phyloP scores from a whole-genome alignment of 2,329 filamentous ascomycete species.

The Verticillium klebahnii region DNA sequence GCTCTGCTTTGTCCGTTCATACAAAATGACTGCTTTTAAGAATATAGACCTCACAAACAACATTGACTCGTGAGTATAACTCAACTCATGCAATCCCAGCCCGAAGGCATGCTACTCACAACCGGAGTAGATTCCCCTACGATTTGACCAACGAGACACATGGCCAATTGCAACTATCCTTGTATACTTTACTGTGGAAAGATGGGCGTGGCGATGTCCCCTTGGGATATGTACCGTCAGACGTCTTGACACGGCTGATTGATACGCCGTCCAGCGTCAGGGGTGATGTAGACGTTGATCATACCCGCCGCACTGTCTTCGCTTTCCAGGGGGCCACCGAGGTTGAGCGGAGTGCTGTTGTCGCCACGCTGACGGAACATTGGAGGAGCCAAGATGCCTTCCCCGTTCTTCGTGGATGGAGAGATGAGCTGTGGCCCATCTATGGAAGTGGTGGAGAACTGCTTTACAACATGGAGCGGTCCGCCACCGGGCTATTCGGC shows the following conservation, averaged over 20 bases:
- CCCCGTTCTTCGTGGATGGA: conserved; percentile 71
- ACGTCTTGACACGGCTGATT: conserved; percentile 44
- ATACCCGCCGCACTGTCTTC: conserved; percentile 55
- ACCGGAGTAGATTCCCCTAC: conserved; percentile 68
- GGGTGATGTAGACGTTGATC: conserved; percentile 58
- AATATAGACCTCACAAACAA: conserved; percentile 50
- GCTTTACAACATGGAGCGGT: conserved; percentile 73
- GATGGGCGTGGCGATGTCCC: conserved; percentile 56
- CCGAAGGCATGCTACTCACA: neutral
- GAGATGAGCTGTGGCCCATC: conserved; percentile 75
- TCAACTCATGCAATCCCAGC: neutral
- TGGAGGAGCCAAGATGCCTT: conserved; percentile 72
- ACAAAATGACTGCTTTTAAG: conserved; percentile 10
- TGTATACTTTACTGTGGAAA: conserved; percentile 65
- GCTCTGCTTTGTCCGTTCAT: neutral
- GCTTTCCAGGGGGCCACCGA: conserved; percentile 57
- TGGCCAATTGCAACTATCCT: conserved; percentile 48
- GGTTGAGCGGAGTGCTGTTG: conserved; percentile 54
- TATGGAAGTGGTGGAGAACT: conserved; percentile 60
- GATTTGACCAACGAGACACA: conserved; percentile 55
- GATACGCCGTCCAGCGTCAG: conserved; percentile 44
- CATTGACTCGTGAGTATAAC: conserved; percentile 46
- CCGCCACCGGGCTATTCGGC: conserved; percentile 69
- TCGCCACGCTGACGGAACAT: conserved; percentile 54
- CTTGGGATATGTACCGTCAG: conserved; percentile 56